Evolutionary conservation across 2,329 filamentous ascomycete genomes (phyloP), one percentile per base, ranked within the genome.

Genomic region (Penicillium sp.): DNA sequence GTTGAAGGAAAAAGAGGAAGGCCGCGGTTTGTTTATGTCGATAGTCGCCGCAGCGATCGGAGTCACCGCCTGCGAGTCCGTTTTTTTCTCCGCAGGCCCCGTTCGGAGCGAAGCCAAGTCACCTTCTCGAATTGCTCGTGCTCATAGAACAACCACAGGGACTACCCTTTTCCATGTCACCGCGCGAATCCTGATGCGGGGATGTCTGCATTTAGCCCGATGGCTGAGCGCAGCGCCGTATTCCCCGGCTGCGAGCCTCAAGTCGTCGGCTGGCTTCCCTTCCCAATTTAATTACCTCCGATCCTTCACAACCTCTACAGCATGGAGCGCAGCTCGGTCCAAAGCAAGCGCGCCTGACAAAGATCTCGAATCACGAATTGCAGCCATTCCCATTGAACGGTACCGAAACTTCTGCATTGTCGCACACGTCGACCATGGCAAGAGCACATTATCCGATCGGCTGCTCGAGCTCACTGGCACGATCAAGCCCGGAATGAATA

Each of bases 341-440:
- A 60, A 64, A 16, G 43, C 56, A 2, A 64, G 56, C 9, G 66
- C 68, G 47, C 57, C 63, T 0, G 59, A 69, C 5, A 68, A 78
- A n/a, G 79, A 81, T 23, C 76, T 87, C 21, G 85, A 87, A 68
- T 74, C 77, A 52, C 78, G 85, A 44, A 80, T 81, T 33, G 69
- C 74, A 4, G 72, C 71, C 4, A 80, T 81, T 47, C 79, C 79
- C 7, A 73, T 81, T 48, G 77, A 80, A 34, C 72, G 78, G 34
- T 81, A 83, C 66, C 87, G 94, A 58, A 99, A 99, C 73, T 99
- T 99, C 72, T 99, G 94, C 74, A 97, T 99, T 66, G 93, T 99
- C 47, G 94, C 94, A 9, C 94, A 99, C 72, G 95, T 99, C 69
- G 94, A 99, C 72, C 94, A 99, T 85, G 94, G 94, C 66, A 99